Base-by-base conservation (phyloP, 768 basidiomycete genomes). In the Pleurotus tuoliensis region DNA sequence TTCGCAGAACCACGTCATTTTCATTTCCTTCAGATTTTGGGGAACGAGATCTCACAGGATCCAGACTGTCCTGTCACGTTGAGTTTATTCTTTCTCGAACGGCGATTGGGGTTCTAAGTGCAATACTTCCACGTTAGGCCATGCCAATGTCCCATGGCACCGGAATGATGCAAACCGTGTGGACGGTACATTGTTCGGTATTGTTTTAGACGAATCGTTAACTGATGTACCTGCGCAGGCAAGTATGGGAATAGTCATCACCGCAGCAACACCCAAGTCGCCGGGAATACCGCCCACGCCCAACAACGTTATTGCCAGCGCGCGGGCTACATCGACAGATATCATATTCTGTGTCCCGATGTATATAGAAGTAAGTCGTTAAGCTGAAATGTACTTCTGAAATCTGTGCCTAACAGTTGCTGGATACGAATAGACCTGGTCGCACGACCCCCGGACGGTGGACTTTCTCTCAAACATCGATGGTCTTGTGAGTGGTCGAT, bases 91-190 rank as follows among this genome's bases (percentile, higher is more conserved):
- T 27, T 50, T 30, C 13, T 27, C 30, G 30, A 34, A 34, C 8
- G 30, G 11, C 11, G 5, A 9, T 34, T 50, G 20, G 15, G 18
- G 22, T 18, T 24, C 18, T 44, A 16, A 62, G 61, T 16, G 25
- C 56, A 56, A 43, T 58, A 3, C 39, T 66, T 11, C 59, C 63
- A 1, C 48, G 59, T 34, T 64, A 67, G 27, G 55, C 55, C 2
- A 57, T 66, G 34, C 67, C 68, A 9, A 67, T 69, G 69, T 69
- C 58, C 50, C 69, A 70, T 50, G 69, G 62, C 5, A 56, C 67
- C 38, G 69, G 69, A 4, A 47, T 66, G 16, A 37, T 62, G 27
- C 60, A 62, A 39, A 47, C 63, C 11, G 47, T 47, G 5, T 68
- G 67, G 67, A 57, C 63, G 47, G 68, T 69, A 56, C 22, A 63